These are phyloP conservation scores for Aspergillus ustus DNA, from an alignment of 2,329 filamentous ascomycete genomes.

Conservation along the genomic window DNA sequence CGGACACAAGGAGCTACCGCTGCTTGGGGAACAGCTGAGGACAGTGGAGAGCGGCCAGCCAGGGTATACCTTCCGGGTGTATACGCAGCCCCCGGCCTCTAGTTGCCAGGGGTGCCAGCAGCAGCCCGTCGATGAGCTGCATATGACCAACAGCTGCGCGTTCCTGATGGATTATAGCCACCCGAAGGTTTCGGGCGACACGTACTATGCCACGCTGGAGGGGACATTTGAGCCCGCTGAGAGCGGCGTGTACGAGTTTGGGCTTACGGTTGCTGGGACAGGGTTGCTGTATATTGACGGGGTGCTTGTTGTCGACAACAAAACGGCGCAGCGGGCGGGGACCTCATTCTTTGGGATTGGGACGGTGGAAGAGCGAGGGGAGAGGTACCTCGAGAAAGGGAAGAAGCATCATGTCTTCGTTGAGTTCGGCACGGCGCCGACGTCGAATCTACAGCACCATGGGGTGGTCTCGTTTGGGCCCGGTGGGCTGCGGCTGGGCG, in stretches of 20 bases:
- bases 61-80: slow-evolving; percentile 67
- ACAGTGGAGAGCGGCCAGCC: slow-evolving; percentile 54
- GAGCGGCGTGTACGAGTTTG: slow-evolving; percentile 66
- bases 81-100: slow-evolving; percentile 60
- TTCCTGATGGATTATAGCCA: slow-evolving; percentile 61
- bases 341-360: slow-evolving; percentile 70
- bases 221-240: slow-evolving; percentile 64
- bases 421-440: slow-evolving; percentile 64
- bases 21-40: slow-evolving; percentile 59
- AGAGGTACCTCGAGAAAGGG: slow-evolving; percentile 62
- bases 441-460: slow-evolving; percentile 58
- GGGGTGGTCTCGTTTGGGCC: slow-evolving; percentile 57
- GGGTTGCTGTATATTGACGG: slow-evolving; percentile 69
- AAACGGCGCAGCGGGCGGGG: slow-evolving; percentile 65
- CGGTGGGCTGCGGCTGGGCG: slow-evolving; percentile 67
- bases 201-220: slow-evolving; percentile 67
- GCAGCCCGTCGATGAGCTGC: slow-evolving; percentile 57
- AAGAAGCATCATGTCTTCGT: slow-evolving; percentile 63
- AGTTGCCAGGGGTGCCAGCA: slow-evolving; percentile 47
- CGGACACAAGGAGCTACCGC: slow-evolving; percentile 67
- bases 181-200: slow-evolving; percentile 56
- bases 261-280: slow-evolving; percentile 68
- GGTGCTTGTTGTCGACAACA: slow-evolving; percentile 67
- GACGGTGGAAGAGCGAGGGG: slow-evolving; percentile 66
- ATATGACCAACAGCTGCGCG: slow-evolving; percentile 49